Evolutionary conservation across 495 filamentous ascomycete genomes (phyloP).

Genomic region (Hyaloscypha finlandica): DNA sequence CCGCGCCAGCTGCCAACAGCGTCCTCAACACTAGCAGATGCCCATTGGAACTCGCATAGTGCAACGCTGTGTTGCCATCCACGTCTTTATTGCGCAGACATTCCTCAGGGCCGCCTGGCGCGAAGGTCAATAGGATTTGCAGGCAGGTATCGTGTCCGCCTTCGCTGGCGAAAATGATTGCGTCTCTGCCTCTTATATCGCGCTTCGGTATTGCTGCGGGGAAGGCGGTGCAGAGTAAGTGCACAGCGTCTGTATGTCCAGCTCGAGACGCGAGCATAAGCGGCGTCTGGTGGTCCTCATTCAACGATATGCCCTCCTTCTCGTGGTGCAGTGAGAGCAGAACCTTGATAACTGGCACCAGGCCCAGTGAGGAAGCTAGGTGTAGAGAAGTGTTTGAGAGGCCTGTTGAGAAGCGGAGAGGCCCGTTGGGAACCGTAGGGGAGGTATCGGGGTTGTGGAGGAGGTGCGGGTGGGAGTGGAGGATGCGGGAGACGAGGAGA

Average conservation of each 20-base stretch:
- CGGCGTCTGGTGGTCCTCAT: constrained; percentile 72
- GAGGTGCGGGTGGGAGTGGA: constrained; percentile 63
- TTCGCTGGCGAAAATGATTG: constrained; percentile 56
- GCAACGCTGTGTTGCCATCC: constrained; percentile 76
- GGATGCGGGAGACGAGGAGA: constrained; percentile 69
- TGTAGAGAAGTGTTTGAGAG: constrained; percentile 75
- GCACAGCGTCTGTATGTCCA: constrained; percentile 62
- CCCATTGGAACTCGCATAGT: constrained; percentile 66
- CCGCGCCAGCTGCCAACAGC: constrained; percentile 67
- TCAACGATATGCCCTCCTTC: constrained; percentile 59
- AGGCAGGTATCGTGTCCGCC: constrained; percentile 60
- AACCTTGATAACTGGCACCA: constrained; percentile 57
- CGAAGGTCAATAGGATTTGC: constrained; percentile 59
- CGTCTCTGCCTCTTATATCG: constrained; percentile 58
- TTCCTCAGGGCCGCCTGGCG: constrained; percentile 42
- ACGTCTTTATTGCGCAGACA: constrained; percentile 51
- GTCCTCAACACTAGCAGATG: constrained; percentile 72
- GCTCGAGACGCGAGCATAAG: constrained; percentile 61
- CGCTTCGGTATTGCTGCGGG: constrained; percentile 48
- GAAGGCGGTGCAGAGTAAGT: constrained; percentile 51
- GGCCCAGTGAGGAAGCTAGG: constrained; percentile 69
- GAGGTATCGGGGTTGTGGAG: constrained; percentile 69
- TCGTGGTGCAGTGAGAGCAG: constrained; percentile 61
- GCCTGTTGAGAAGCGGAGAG: constrained; percentile 36
- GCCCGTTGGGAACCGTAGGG: constrained; percentile 26